A percentile compares a stretch with the other conserved stretches of the same genome.
These are phyloP conservation scores for Penicillium goetzii DNA, from an alignment of 495 filamentous ascomycete species.

Conservation along the genomic window DNA sequence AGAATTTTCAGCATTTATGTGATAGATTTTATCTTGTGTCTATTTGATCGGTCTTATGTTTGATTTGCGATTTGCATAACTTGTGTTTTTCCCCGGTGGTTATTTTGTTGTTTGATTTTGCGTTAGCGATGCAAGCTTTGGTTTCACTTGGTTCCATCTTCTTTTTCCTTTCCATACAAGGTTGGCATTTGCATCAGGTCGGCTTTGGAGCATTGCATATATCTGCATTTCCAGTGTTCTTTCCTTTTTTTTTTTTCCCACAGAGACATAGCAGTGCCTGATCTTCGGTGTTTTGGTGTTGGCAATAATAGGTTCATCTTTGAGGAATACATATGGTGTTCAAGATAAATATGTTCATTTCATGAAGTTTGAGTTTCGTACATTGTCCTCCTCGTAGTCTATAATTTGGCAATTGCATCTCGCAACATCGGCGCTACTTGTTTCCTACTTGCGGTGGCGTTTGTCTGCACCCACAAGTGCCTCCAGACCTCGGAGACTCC, in stretches of 20 bases:
- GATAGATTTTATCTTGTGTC: neutral
- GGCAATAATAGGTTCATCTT: constrained; percentile 14
- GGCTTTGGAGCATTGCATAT: constrained; percentile 35
- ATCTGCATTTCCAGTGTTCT: constrained; percentile 24
- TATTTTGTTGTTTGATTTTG: constrained; percentile 14
- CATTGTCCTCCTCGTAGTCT: constrained; percentile 2
- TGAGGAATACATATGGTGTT: constrained; percentile 8
- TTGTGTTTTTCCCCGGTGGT: constrained; percentile 4
- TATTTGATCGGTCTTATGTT: constrained; percentile 17
- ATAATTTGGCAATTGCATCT: constrained; percentile 56
- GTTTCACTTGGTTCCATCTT: constrained; percentile 17
- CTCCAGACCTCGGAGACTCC: constrained; percentile 30
- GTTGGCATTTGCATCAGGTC: constrained; percentile 36
- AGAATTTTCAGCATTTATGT: constrained; percentile 9
- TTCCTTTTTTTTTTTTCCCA: constrained; percentile 2
- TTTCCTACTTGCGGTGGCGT: constrained; percentile 76
- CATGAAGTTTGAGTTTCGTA: neutral
- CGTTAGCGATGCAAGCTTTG: constrained; percentile 5
- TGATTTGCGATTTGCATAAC: constrained; percentile 18
- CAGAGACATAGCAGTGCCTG: constrained; percentile 8
- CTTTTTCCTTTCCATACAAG: constrained; percentile 17
- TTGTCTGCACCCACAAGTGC: constrained; percentile 68
- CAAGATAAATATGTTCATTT: constrained; percentile 8
- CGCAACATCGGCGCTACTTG: constrained; percentile 85
- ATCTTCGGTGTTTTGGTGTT: constrained; percentile 22